A percentile compares a stretch with the other conserved stretches of the same genome.
Conservation (phyloP, 208 protist genomes). For the Porcisia hertigi region DNA sequence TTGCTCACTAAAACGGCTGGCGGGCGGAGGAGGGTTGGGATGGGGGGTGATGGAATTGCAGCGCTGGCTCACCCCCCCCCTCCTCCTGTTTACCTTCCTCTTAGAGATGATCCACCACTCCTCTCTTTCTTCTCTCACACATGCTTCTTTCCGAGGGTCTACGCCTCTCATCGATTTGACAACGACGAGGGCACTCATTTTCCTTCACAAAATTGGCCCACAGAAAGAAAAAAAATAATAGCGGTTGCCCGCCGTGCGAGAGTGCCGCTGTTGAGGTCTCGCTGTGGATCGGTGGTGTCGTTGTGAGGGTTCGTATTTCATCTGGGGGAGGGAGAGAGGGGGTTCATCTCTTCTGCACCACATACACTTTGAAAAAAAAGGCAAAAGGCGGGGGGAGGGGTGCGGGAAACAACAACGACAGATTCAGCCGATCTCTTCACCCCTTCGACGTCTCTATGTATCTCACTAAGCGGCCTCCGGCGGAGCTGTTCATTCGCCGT, state of each 20-base stretch:
- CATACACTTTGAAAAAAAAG: not conserved
- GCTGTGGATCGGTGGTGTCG: no score
- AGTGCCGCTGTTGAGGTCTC: no score
- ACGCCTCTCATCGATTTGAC: not conserved
- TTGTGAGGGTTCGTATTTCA: no score
- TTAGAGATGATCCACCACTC: not conserved
- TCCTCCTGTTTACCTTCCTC: not conserved
- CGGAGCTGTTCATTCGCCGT: conserved; percentile 64
- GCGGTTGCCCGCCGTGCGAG: no score
- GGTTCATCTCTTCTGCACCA: no score
- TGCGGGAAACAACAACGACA: not conserved
- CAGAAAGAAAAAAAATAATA: no score
- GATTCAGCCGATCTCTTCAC: not conserved
- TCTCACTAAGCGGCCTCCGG: conserved; percentile 41
- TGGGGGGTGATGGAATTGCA: no score
- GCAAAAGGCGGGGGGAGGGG: not conserved
- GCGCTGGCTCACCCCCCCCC: no score
- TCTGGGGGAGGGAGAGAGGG: no score
- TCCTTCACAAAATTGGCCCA: no score
- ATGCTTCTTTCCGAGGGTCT: not conserved
- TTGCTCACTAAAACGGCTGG: no score
- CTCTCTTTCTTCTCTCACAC: not conserved
- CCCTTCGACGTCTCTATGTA: not conserved
- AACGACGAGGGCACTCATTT: not conserved
- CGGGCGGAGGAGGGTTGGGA: no score